Evolutionary conservation across 805 yeast species (phyloP), one percentile per base, ranked within the genome.

Genomic region (Kodamaea laetipori): DNA sequence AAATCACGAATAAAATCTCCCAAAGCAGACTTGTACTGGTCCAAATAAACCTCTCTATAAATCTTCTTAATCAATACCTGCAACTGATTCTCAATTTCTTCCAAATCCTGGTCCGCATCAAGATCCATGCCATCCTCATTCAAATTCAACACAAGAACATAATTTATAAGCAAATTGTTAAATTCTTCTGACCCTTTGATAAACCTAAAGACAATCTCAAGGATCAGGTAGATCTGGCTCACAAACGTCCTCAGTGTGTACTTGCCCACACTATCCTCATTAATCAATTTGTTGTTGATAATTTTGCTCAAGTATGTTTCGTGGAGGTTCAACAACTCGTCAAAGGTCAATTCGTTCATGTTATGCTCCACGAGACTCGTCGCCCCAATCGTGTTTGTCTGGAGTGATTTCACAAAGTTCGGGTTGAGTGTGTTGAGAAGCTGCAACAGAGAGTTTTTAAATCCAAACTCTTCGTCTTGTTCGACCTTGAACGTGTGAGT

Each of bases 1-100:
- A 84, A 61, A 52, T 82, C 88, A 33, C 63, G 70, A 0, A 72
- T 68, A 43, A 83, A 76, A 3, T 60, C 52, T 30, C 66, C 67
- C 31, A 76, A 50, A 15, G 64, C 61, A 2, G 63, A 63, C 44
- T 72, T 71, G 54, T 78, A 82, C 15, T 66, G 69, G 26, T 63
- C 69, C 26, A 59, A 61, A 63, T 62, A 75, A 43, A 64, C 61
- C 19, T 51, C 71, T 25, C 49, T 51, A 41, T 69, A 66, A 16
- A 81, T 60, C 43, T 68, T 69, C 4, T 58, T 59, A 41, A 73
- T 66, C 18, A 78, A 61, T 4, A 61, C 57, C 38, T 63, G 66
- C 41, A 77, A 61, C 52, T 50, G 57, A 48, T 10, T 51, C 44
- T 40, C 71, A 45, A 52, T 60, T 25, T 64, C 68, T 19, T 51